Evolutionary conservation across 768 basidiomycete genomes (phyloP).

Genomic region (Panus rudis): DNA sequence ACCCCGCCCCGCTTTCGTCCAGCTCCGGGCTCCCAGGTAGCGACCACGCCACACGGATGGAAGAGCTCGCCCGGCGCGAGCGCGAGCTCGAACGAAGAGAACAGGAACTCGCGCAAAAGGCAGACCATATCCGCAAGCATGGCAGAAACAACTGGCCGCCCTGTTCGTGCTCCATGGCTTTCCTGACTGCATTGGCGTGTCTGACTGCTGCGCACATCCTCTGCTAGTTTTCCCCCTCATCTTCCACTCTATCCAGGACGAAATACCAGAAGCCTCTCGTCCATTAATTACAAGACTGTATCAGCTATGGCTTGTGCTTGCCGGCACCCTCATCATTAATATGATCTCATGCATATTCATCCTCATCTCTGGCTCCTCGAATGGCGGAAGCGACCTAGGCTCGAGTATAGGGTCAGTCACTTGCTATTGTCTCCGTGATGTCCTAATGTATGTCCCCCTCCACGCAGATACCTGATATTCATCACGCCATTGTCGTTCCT

Average conservation of each 20-base stretch:
- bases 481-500: slow-evolving; percentile 80
- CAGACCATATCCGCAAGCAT: slow-evolving; percentile 62
- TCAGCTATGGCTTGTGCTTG: slow-evolving; percentile 89
- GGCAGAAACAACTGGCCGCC: slow-evolving; percentile 93
- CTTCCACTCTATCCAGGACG: slow-evolving; percentile 87
- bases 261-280: slow-evolving; percentile 79
- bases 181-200: not conserved
- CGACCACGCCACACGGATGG: slow-evolving; percentile 36
- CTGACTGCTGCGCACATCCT: slow-evolving; percentile 2
- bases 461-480: slow-evolving; percentile 64
- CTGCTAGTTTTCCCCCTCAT: slow-evolving; percentile 82
- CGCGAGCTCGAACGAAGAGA: slow-evolving; percentile 77
- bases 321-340: slow-evolving; percentile 78
- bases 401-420: slow-evolving; percentile 70
- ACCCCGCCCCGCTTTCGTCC: slow-evolving; percentile 45
- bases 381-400: slow-evolving; percentile 76
- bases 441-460: slow-evolving; percentile 14
- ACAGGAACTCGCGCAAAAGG: slow-evolving; percentile 59
- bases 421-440: not conserved
- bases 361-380: slow-evolving; percentile 65
- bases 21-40: slow-evolving; percentile 13
- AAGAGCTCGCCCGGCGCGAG: slow-evolving; percentile 73
- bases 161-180: slow-evolving; percentile 43
- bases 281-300: slow-evolving; percentile 81
- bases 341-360: slow-evolving; percentile 86